Conservation (phyloP, 139 green algal species). For the Coelastrella sp. region DNA sequence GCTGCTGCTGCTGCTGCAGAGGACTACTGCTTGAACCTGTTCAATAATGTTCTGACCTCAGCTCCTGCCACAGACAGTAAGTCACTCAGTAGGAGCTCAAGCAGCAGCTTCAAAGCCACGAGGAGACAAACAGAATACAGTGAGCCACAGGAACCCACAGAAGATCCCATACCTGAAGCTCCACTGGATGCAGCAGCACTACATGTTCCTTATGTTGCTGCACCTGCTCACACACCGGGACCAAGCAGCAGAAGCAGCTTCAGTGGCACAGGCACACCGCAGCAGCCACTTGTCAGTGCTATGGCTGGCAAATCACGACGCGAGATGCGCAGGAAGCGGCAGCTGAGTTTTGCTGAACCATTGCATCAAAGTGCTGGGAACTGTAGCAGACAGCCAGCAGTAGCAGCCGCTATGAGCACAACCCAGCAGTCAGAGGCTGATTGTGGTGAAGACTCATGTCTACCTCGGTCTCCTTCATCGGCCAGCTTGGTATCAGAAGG, state of each 20-base stretch:
- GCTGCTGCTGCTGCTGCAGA: constrained; percentile 31
- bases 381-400: too few relatives aligned
- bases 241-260: background rate
- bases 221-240: background rate
- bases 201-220: background rate
- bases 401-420: too few relatives aligned
- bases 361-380: background rate
- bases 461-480: constrained; percentile 22
- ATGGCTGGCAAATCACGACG: background rate
- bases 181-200: background rate
- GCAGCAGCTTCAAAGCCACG: background rate
- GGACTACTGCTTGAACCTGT: constrained; percentile 53
- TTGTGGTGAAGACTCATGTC: background rate
- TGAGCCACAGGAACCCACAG: background rate
- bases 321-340: constrained; percentile 23
- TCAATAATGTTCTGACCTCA: constrained; percentile 50
- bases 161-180: background rate
- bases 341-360: constrained; percentile 33
- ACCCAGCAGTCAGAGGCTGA: background rate
- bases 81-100: background rate
- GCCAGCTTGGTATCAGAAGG: constrained; percentile 2
- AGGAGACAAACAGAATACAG: background rate
- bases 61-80: background rate
- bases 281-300: constrained; percentile 36
- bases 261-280: background rate